Conservation (phyloP, 805 yeast species). For the Metschnikowia aberdeeniae region DNA sequence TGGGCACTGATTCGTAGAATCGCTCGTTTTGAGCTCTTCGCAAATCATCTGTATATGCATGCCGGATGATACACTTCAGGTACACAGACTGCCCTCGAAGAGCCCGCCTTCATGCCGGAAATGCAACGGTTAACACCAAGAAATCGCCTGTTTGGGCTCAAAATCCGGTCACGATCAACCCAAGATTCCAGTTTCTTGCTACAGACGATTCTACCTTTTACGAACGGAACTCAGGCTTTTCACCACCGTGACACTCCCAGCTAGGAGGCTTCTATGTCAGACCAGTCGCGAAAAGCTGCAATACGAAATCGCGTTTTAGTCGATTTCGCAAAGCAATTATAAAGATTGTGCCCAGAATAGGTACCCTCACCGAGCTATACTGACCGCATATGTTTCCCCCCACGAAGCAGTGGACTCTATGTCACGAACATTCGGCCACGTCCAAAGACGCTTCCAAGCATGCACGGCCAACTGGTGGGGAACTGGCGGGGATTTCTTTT, state of each 20-base stretch:
- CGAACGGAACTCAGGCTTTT: too few species aligned
- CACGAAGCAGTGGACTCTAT: background rate
- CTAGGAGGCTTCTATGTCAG: too few species aligned
- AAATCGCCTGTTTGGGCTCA: background rate
- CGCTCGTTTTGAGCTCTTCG: background rate
- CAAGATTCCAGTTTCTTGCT: too few species aligned
- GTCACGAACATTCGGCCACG: constrained; percentile 1
- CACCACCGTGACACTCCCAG: too few species aligned
- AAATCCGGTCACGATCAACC: background rate
- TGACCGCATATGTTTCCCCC: background rate
- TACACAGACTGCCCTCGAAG: constrained; percentile 1
- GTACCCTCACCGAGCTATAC: background rate
- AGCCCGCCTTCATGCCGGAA: background rate
- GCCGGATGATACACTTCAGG: background rate
- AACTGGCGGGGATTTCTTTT: too few species aligned
- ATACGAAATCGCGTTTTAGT: background rate
- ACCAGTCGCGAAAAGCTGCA: too few species aligned
- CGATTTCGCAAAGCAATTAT: constrained; percentile 1
- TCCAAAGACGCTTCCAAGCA: background rate
- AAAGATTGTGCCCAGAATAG: background rate
- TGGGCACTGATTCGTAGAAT: too few species aligned
- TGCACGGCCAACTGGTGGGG: background rate
- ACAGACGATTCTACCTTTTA: too few species aligned
- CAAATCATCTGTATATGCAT: constrained; percentile 1
- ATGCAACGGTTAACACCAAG: background rate